Percentiles rank a stretch among this genome's conserved stretches.
These are phyloP conservation scores for Arthrobotrys conoides DNA, from an alignment of 2,329 filamentous ascomycete genomes.

Conservation along the genomic window DNA sequence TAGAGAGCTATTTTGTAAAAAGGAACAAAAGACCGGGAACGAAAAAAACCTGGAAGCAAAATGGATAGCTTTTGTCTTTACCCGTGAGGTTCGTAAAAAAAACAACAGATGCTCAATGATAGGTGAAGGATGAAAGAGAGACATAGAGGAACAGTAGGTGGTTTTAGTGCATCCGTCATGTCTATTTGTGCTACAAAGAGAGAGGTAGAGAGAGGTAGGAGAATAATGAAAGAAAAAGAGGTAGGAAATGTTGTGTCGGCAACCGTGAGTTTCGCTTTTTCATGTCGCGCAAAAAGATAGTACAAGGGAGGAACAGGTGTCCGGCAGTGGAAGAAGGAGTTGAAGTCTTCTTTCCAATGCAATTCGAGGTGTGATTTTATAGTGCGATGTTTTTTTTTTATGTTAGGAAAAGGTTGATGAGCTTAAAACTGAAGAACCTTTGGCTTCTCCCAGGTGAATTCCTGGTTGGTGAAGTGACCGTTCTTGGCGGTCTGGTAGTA, in stretches of 20 bases:
- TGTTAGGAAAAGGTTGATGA: constrained; percentile 31
- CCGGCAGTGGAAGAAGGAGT: constrained; percentile 61
- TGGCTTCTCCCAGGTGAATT: constrained; percentile 98
- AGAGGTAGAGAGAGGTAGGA: constrained; percentile 9
- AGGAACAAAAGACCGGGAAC: constrained; percentile 10
- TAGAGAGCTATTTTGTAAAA: constrained; percentile 35
- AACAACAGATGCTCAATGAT: constrained; percentile 30
- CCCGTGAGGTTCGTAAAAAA: constrained; percentile 15
- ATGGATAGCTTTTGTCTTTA: constrained; percentile 48
- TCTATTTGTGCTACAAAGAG: constrained; percentile 43
- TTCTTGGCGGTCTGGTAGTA: constrained; percentile 99
- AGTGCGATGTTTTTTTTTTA: constrained; percentile 19
- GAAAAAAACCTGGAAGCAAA: constrained; percentile 33
- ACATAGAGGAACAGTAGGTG: neutral
- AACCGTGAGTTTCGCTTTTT: constrained; percentile 62
- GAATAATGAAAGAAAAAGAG: constrained; percentile 9
- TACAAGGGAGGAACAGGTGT: constrained; percentile 61
- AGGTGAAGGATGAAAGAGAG: neutral
- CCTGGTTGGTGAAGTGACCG: constrained; percentile 99
- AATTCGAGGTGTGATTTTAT: constrained; percentile 52
- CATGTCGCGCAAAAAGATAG: constrained; percentile 61
- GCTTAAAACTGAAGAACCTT: constrained; percentile 91
- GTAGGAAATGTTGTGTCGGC: constrained; percentile 33
- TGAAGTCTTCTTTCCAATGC: constrained; percentile 61
- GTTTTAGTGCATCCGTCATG: constrained; percentile 40